phyloP scores from a whole-genome alignment of 768 basidiomycete genomes.

The Xerocomus spinulosus region DNA sequence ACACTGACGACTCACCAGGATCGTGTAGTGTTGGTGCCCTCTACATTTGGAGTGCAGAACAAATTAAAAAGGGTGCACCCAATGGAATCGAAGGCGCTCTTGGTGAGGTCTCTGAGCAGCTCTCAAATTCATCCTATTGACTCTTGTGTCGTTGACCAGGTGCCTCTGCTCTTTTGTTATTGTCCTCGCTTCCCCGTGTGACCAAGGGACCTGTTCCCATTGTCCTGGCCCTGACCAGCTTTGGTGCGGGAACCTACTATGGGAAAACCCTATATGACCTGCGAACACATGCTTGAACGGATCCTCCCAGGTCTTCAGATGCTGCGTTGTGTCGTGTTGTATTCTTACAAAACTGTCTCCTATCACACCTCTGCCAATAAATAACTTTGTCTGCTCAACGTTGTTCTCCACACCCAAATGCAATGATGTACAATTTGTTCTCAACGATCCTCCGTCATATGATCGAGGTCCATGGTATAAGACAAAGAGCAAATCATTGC shows the following conservation, averaged over 20 bases:
- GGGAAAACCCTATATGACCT: slow-evolving; percentile 49
- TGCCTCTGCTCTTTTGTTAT: slow-evolving; percentile 68
- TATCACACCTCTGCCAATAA: not conserved
- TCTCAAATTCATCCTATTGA: not conserved
- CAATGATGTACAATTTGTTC: slow-evolving; percentile 16
- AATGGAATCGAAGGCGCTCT: slow-evolving; percentile 78
- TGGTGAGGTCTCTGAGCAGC: slow-evolving; percentile 40
- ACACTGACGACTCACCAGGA: not conserved
- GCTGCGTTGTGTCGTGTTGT: slow-evolving; percentile 5
- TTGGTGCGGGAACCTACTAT: slow-evolving; percentile 62
- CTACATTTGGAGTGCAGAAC: slow-evolving; percentile 75
- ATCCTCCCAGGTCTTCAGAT: not conserved
- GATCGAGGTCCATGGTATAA: slow-evolving; percentile 3
- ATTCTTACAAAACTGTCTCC: slow-evolving; percentile 4
- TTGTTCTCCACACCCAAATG: not conserved
- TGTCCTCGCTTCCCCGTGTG: slow-evolving; percentile 70
- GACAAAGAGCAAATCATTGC: not conserved
- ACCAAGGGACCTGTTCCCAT: slow-evolving; percentile 72
- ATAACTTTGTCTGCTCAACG: not conserved
- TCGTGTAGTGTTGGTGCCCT: slow-evolving; percentile 62
- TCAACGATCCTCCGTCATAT: not conserved
- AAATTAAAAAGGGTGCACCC: slow-evolving; percentile 64
- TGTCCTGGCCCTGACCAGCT: slow-evolving; percentile 56
- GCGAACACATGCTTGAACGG: slow-evolving; percentile 18
- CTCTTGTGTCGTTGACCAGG: slow-evolving; percentile 36